Percentiles rank a stretch among this genome's conserved stretches.
These are phyloP conservation scores for Podaxis sp. DNA, from an alignment of 768 basidiomycete genomes.

Conservation along the genomic window DNA sequence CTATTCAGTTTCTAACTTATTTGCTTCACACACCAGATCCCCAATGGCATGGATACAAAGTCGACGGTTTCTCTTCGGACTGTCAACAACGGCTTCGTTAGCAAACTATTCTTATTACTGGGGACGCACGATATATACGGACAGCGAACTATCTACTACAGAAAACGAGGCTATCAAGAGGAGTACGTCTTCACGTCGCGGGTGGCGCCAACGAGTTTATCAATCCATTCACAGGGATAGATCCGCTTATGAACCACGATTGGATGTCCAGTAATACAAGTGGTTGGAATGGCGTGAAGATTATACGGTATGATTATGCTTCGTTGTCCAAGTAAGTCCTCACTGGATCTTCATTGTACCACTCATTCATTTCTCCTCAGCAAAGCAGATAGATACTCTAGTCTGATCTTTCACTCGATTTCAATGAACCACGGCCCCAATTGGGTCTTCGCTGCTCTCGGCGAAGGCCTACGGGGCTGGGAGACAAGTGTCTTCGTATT, in stretches of 20 bases:
- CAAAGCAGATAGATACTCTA: constrained; percentile 1
- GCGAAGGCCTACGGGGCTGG: constrained; percentile 8
- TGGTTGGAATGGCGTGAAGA: background rate
- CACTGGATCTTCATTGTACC: background rate
- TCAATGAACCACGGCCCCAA: background rate
- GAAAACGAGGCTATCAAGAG: background rate
- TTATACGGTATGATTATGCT: constrained; percentile 1
- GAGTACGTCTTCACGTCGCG: background rate
- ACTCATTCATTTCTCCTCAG: background rate
- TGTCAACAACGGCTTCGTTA: background rate
- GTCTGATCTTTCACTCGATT: background rate
- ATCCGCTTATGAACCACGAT: background rate
- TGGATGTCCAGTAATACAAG: background rate
- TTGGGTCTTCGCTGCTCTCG: background rate
- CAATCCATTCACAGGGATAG: background rate
- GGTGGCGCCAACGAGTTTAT: background rate
- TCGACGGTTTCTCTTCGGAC: background rate
- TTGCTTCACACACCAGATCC: background rate
- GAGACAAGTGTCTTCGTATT: constrained; percentile 5
- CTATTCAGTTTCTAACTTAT: background rate
- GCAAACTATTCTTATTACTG: background rate
- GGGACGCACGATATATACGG: background rate
- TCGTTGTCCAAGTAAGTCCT: constrained; percentile 4
- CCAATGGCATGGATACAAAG: background rate
- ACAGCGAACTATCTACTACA: background rate